Evolutionary conservation across 805 yeast genomes (phyloP), one percentile per base, ranked within the genome.

Genomic region (Suhomyces faveliae): DNA sequence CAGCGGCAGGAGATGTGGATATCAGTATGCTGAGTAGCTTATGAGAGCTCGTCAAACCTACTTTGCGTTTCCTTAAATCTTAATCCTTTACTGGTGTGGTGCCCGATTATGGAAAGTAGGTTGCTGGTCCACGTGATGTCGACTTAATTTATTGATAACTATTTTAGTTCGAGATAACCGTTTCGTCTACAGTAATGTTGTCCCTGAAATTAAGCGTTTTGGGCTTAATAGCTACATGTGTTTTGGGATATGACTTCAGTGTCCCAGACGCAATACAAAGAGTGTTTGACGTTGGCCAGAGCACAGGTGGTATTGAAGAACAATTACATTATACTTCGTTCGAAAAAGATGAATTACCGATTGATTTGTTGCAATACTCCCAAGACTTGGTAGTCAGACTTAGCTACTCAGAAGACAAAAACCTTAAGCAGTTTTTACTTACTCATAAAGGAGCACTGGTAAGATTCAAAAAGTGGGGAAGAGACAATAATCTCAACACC

Each of bases 391-490:
- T 82, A 13, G 56, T 79, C 13, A 63, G 86, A 50, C 57, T 81
- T 19, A 49, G 55, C 21, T 71, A 68, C 62, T 45, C 54, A 1
- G 51, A 57, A n/a, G 45, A 57, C 13, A 43, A 45, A 2, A 50
- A 56, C 15, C 50, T 59, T 33, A 51, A 55, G 19, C 45, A 53
- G 30, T 55, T 64, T 3, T 40, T 73, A 37, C 48, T 42, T 40
- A 42, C 45, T 4, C 49, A 47, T 13, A 35, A 30, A 17, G 40
- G 23, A 10, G 44, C 30, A 24, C 46, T n/a, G 23, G 47, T 27
- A 44, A 46, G 49, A 2, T 58, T 50, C 47, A 53, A 53, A 15
- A 59, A 74, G 3, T 85, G 91, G 91, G 80, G 76, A n/a, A 60
- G 59, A 17, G 63, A 74, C 23, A 47, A 51, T 4, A 51, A 62